Conservation (phyloP, 176 grass and related monocot genomes). For the Oryza meridionalis region DNA sequence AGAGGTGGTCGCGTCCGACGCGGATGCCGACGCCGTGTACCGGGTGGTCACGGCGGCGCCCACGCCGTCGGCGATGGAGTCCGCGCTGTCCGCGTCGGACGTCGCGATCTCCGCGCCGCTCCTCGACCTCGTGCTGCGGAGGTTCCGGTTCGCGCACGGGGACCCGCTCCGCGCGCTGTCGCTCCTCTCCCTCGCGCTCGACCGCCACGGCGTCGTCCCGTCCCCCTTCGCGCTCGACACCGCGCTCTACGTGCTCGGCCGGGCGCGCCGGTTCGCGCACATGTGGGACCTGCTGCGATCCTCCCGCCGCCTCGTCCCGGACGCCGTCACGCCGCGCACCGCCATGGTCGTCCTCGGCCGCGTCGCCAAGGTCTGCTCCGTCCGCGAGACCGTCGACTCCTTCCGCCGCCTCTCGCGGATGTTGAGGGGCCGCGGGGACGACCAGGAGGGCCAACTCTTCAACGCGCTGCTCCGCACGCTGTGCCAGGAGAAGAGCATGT, state of each 20-base stretch:
- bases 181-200: constrained; percentile 58
- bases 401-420: constrained; percentile 68
- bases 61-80: constrained; percentile 58
- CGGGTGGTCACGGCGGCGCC: constrained; percentile 57
- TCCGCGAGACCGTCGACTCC: constrained; percentile 67
- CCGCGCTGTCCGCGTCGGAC: constrained; percentile 41
- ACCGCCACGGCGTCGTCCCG: constrained; percentile 61
- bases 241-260: constrained; percentile 80
- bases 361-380: constrained; percentile 90
- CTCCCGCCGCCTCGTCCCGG: constrained; percentile 48
- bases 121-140: constrained; percentile 73
- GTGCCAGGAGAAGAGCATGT: constrained; percentile 97
- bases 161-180: constrained; percentile 74
- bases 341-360: constrained; percentile 74
- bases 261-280: constrained; percentile 62
- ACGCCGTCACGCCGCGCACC: constrained; percentile 64
- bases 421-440: constrained; percentile 46
- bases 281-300: constrained; percentile 61
- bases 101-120: constrained; percentile 60
- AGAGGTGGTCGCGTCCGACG: constrained; percentile 21
- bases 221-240: constrained; percentile 76
- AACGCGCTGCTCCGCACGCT: constrained; percentile 87
- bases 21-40: constrained; percentile 55
- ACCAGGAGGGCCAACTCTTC: constrained; percentile 51
- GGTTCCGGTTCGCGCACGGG: constrained; percentile 80